A percentile compares a stretch with the other conserved stretches of the same genome.
Evolutionary conservation across 202 grass and related monocot genomes (phyloP).

Genomic region (Brachypodium distachyon): DNA sequence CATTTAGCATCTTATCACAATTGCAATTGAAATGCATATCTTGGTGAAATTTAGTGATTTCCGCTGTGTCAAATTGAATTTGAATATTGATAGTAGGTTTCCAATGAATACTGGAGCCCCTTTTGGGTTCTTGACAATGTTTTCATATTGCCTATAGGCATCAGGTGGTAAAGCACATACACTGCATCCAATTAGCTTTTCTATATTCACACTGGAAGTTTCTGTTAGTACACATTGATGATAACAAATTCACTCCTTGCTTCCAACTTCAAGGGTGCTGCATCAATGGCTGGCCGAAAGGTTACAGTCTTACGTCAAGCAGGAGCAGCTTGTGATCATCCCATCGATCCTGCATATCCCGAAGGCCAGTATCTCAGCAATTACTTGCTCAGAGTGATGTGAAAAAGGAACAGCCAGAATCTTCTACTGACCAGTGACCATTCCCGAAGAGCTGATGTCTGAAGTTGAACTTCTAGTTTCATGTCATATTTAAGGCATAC

Average conservation of each 20-base stretch:
- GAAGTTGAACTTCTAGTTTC: not conserved
- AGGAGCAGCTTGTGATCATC: conserved; percentile 76
- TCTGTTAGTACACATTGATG: not conserved
- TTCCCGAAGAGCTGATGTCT: not conserved
- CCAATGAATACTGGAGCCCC: not conserved
- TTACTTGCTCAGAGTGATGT: conserved; percentile 69
- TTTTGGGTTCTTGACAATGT: not conserved
- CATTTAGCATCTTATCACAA: not conserved
- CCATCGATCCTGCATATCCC: conserved; percentile 69
- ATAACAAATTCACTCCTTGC: conserved; percentile 3
- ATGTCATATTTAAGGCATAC: conserved; percentile 1
- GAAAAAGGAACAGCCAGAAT: not conserved
- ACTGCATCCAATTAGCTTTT: not conserved
- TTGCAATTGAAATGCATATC: not conserved
- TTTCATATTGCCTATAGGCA: not conserved
- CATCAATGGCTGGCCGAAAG: conserved; percentile 59
- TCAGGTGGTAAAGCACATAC: not conserved
- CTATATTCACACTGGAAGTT: not conserved
- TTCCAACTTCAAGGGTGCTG: conserved; percentile 57
- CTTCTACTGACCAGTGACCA: not conserved
- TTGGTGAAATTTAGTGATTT: not conserved
- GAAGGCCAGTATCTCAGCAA: conserved; percentile 89
- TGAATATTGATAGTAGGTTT: not conserved
- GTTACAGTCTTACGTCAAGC: conserved; percentile 86
- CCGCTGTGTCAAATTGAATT: not conserved